Percentiles rank a stretch among this genome's conserved stretches.
These are phyloP conservation scores for Helicostylum pulchrum DNA, from an alignment of 192 early-diverging fungal genomes.

Conservation along the genomic window DNA sequence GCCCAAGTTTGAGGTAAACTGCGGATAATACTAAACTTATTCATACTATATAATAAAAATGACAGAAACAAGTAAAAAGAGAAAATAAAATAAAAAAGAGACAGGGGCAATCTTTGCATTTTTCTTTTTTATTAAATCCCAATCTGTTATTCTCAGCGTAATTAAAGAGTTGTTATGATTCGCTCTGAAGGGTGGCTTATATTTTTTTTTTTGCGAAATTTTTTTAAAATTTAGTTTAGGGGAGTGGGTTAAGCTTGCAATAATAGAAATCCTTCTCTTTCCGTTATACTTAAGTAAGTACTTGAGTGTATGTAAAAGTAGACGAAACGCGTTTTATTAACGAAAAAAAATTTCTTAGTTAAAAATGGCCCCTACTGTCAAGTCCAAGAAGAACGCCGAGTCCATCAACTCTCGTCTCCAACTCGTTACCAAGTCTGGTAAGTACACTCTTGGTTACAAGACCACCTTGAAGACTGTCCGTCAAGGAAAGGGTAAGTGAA, in stretches of 20 bases:
- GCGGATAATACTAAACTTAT: neutral
- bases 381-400: slow-evolving; percentile 86
- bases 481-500: slow-evolving; percentile 81
- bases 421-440: slow-evolving; percentile 99
- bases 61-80: too few species aligned
- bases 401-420: slow-evolving; percentile 98
- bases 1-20: neutral
- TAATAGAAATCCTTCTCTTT: slow-evolving; percentile 12
- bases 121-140: too few species aligned
- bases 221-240: too few species aligned
- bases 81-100: too few species aligned
- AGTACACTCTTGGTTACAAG: slow-evolving; percentile 98
- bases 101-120: too few species aligned
- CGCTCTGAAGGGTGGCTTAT: too few species aligned
- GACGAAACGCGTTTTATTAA: neutral
- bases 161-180: too few species aligned
- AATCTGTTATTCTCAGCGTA: too few species aligned
- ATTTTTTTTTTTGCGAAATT: too few species aligned
- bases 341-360: neutral
- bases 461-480: slow-evolving; percentile 97
- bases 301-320: neutral
- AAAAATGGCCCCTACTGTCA: slow-evolving; percentile 46
- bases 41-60: neutral
- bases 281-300: slow-evolving; percentile 7
- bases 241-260: too few species aligned